phyloP scores from a whole-genome alignment of 1,139 yeast genomes.

The Candida neerlandica region DNA sequence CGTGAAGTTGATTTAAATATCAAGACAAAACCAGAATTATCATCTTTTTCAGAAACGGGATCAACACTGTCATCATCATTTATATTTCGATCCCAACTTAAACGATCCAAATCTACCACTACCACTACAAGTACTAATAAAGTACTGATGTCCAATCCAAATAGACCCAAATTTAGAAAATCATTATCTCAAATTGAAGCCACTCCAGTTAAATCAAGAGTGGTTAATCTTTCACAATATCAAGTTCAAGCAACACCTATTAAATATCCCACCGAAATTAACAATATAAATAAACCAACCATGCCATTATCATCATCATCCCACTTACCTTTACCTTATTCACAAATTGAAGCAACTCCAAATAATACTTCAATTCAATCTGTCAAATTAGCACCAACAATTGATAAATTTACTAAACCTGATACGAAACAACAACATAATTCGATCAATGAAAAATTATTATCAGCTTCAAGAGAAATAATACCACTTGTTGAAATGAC shows the following conservation, averaged over 20 bases:
- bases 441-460: slow-evolving; percentile 7
- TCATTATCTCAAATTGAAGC: slow-evolving; percentile 31
- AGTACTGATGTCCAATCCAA: slow-evolving; percentile 30
- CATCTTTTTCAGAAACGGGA: neutral
- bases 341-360: slow-evolving; percentile 35
- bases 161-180: slow-evolving; percentile 17
- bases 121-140: no score
- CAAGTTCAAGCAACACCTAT: slow-evolving; percentile 13
- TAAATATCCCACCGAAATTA: slow-evolving; percentile 2
- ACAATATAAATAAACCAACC: neutral
- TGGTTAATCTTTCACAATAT: slow-evolving; percentile 1
- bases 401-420: slow-evolving; percentile 7
- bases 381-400: slow-evolving; percentile 10
- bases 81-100: slow-evolving; percentile 32
- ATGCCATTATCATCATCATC: slow-evolving; percentile 5
- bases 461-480: neutral
- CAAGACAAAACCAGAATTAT: slow-evolving; percentile 5
- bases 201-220: slow-evolving; percentile 23
- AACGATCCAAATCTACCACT: slow-evolving; percentile 20
- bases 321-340: slow-evolving; percentile 20
- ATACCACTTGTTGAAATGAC: slow-evolving; percentile 9
- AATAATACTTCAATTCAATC: slow-evolving; percentile 12
- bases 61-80: slow-evolving; percentile 18
- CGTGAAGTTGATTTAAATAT: slow-evolving; percentile 48
- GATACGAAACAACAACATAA: neutral